Conservation (phyloP, 306 rosid species). For the Abrus pulchellus region DNA sequence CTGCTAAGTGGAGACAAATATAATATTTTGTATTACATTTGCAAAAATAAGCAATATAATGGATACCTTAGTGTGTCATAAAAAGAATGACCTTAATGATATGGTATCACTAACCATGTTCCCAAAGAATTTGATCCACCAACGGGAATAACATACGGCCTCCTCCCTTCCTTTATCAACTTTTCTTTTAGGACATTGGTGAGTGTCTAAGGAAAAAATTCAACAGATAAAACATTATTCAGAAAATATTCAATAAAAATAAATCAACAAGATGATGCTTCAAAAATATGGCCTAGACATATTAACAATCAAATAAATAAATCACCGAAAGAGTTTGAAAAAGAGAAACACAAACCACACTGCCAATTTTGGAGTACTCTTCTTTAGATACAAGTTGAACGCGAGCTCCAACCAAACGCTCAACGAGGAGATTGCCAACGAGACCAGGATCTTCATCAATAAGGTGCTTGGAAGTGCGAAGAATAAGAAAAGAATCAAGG, state of each 20-base stretch:
- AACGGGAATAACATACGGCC: slow-evolving; percentile 89
- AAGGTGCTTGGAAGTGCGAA: slow-evolving; percentile 70
- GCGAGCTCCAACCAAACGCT: slow-evolving; percentile 90
- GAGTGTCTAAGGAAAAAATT: slow-evolving; percentile 64
- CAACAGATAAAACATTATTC: slow-evolving; percentile 22
- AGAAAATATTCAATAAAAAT: background rate
- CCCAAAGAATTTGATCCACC: slow-evolving; percentile 95
- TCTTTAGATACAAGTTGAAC: slow-evolving; percentile 79
- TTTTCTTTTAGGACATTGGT: slow-evolving; percentile 69
- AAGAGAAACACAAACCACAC: slow-evolving; percentile 63
- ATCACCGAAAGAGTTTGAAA: background rate
- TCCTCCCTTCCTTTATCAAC: slow-evolving; percentile 86
- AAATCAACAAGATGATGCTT: background rate
- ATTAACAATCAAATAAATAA: no score
- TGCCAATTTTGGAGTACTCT: slow-evolving; percentile 80
- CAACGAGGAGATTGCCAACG: slow-evolving; percentile 87
- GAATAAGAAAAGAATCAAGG: slow-evolving; percentile 83
- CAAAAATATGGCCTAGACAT: background rate
- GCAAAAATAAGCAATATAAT: background rate
- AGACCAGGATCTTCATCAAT: slow-evolving; percentile 89
- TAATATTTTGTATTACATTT: background rate
- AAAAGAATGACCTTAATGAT: slow-evolving; percentile 33
- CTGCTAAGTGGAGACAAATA: background rate
- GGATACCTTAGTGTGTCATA: background rate
- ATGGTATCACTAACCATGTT: slow-evolving; percentile 84